Evolutionary conservation across 768 basidiomycete species (phyloP), one percentile per base, ranked within the genome.

Genomic region (Kondoa malvinella): DNA sequence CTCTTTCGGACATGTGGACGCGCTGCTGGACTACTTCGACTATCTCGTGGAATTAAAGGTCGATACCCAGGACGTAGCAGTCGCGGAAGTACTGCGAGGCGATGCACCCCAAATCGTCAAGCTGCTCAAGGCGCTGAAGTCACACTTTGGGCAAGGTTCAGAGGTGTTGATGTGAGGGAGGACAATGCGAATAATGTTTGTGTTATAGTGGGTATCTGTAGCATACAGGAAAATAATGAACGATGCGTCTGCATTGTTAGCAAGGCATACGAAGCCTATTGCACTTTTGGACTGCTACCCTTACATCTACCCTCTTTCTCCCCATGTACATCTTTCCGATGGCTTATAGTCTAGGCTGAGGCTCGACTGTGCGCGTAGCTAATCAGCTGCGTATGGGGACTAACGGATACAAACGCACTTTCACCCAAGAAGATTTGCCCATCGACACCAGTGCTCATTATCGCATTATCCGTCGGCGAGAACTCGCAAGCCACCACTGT

Each of bases 401-500:
- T 3, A 17, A 32, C 4, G 17, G 30, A 34, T 31, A 29, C 12
- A 59, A 32, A 33, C 61, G 21, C 61, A 63, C 61, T 70, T 50
- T 74, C 74, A 29, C 74, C 74, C 4, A 75, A 64, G 64, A 69
- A 75, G 26, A 75, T 69, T 57, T 56, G 65, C 1, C 67, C 67
- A 31, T 72, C 72, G 8, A 67, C 69, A 1, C 70, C 72, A 3
- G 64, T 68, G 17, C n/a, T n/a, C n/a, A n/a, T n/a, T n/a, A n/a
- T n/a, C n/a, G n/a, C n/a, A n/a, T n/a, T n/a, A n/a, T n/a, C n/a
- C n/a, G n/a, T n/a, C 8, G 94, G 92, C 76, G 94, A 91, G 81
- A 94, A 95, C 73, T 94, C 95, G 0, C 91, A 89, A n/a, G 86
- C 80, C 1, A 90, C 92, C 16, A 97, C 92, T 0, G 92, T 92